Percentiles rank a stretch among this genome's conserved stretches.
phyloP scores from a whole-genome alignment of 768 basidiomycete species.

The Termitomyces sp. region DNA sequence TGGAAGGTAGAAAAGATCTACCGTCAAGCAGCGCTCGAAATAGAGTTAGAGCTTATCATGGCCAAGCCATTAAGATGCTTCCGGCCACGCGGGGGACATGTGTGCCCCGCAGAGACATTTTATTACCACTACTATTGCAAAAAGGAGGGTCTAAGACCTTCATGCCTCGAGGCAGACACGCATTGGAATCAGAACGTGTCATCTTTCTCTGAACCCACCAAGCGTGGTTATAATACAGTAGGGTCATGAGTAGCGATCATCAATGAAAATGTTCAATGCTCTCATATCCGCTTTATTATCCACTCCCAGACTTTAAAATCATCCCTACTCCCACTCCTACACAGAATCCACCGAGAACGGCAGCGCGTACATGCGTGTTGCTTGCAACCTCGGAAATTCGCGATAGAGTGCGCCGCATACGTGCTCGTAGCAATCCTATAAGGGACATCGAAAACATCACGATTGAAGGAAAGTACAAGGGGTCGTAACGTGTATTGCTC shows the following conservation, averaged over 20 bases:
- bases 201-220: neutral
- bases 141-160: neutral
- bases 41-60: too few relatives aligned
- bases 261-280: neutral
- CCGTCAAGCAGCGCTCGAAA: neutral
- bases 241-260: neutral
- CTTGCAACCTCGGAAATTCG: constrained; percentile 15
- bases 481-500: constrained; percentile 37
- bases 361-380: constrained; percentile 24
- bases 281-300: neutral
- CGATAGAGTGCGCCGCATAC: constrained; percentile 20
- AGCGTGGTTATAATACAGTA: neutral
- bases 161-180: neutral
- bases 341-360: constrained; percentile 32
- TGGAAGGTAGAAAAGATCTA: neutral
- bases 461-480: constrained; percentile 61
- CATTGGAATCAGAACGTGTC: neutral
- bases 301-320: constrained; percentile 7
- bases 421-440: constrained; percentile 35
- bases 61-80: neutral
- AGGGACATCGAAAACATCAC: constrained; percentile 57
- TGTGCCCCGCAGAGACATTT: neutral
- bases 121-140: neutral
- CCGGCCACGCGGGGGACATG: neutral
- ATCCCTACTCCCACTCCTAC: constrained; percentile 33